phyloP scores from a whole-genome alignment of 371 early-diverging fungal species.

The Rhizopus delemar region DNA sequence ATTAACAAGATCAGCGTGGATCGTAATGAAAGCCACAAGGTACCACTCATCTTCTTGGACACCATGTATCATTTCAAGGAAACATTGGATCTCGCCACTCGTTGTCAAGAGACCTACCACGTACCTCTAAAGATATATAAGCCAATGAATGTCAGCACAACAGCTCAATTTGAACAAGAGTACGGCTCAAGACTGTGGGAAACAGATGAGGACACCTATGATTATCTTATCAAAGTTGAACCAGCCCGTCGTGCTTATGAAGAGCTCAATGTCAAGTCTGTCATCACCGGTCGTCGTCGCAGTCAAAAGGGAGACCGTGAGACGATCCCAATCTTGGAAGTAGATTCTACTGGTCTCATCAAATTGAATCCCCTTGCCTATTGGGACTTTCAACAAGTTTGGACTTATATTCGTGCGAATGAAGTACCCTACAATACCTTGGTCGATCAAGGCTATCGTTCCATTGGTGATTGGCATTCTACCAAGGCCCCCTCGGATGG shows the following conservation, averaged over 20 bases:
- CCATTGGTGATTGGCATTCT: constrained; percentile 91
- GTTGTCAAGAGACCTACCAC: constrained; percentile 67
- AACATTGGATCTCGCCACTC: constrained; percentile 77
- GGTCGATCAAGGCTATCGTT: constrained; percentile 87
- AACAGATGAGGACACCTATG: constrained; percentile 78
- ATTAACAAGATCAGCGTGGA: constrained; percentile 66
- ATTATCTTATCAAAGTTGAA: constrained; percentile 92
- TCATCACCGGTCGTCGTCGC: constrained; percentile 89
- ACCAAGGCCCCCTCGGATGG: constrained; percentile 73
- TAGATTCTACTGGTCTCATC: constrained; percentile 80
- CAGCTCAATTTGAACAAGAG: constrained; percentile 67
- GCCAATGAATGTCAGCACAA: constrained; percentile 62
- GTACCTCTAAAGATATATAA: constrained; percentile 75
- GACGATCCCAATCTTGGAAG: constrained; percentile 76
- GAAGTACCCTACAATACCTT: constrained; percentile 89
- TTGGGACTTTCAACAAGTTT: constrained; percentile 89
- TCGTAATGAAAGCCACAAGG: constrained; percentile 52
- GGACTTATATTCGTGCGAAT: constrained; percentile 82
- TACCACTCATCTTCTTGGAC: constrained; percentile 90
- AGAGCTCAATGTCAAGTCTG: constrained; percentile 69
- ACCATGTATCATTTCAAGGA: constrained; percentile 92
- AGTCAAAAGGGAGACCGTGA: constrained; percentile 87
- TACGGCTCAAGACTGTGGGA: constrained; percentile 86
- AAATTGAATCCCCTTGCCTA: constrained; percentile 88
- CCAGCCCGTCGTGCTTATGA: constrained; percentile 88